Evolutionary conservation across 768 basidiomycete species (phyloP).

Genomic region (Boletus patriciae): DNA sequence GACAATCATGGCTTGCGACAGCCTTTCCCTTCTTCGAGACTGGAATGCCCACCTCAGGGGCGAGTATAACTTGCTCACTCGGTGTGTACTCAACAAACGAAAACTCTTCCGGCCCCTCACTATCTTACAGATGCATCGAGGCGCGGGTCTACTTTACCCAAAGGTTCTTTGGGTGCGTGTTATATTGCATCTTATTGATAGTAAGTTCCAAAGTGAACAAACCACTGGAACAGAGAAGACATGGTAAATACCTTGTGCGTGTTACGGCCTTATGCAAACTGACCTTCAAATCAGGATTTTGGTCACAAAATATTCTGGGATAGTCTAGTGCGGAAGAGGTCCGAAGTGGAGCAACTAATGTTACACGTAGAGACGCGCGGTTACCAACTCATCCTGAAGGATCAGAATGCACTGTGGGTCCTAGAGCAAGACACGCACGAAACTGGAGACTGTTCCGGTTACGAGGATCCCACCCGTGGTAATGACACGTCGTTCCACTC

Average conservation of each 20-base stretch:
- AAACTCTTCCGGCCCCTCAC: not conserved
- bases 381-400: conserved; percentile 36
- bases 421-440: conserved; percentile 26
- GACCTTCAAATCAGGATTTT: conserved; percentile 33
- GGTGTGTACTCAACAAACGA: conserved; percentile 16
- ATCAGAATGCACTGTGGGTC: conserved; percentile 40
- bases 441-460: conserved; percentile 22
- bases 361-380: conserved; percentile 34
- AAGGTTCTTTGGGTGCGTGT: conserved; percentile 41
- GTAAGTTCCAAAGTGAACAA: not conserved
- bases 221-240: conserved; percentile 16
- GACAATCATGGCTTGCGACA: conserved; percentile 30
- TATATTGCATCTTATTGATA: too few species aligned
- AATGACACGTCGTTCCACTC: conserved; percentile 10
- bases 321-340: conserved; percentile 32
- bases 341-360: conserved; percentile 33
- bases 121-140: conserved; percentile 35
- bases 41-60: conserved; percentile 35
- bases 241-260: conserved; percentile 14
- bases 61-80: conserved; percentile 36
- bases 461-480: conserved; percentile 13
- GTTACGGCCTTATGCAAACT: not conserved
- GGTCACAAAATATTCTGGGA: conserved; percentile 41
- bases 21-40: conserved; percentile 31
- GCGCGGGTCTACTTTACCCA: conserved; percentile 40